Evolutionary conservation across 257 asterid species (phyloP), one percentile per base, ranked within the genome.

Genomic region (Jacaranda mimosifolia): DNA sequence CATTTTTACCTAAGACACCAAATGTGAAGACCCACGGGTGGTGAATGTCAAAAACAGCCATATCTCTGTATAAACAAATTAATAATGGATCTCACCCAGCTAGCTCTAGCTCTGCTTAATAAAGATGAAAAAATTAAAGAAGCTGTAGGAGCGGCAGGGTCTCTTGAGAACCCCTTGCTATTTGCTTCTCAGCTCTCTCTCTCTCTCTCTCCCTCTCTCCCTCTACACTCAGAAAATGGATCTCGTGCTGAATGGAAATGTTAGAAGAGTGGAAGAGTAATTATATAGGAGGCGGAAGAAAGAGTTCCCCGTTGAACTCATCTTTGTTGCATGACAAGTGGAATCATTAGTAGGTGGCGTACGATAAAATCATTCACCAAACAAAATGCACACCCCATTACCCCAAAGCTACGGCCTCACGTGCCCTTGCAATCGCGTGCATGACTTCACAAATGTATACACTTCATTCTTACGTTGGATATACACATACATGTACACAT

Each of bases 281-380:
- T 38, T 82, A 67, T 63, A 78, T 83, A 81, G 70, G 56, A 14
- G 76, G 46, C 9, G 68, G 52, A 64, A 39, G 19, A 53, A 14
- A 45, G 80, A 68, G 64, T 7, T 18, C 10, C 9, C 68, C 55
- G 67, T 58, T 11, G 68, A 65, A 78, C 21, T 82, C 91, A 86
- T 84, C 59, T 51, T 48, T 32, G 80, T 82, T 78, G 89, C 91
- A 85, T 87, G 91, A 87, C 84, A 68, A 56, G 83, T 82, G 83
- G 85, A 74, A 72, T 76, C 26, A 70, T 75, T 49, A 79, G 84
- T 86, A 87, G 87, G 87, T 87, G 81, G 86, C 86, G 86, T 87
- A 85, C 85, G 74, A 82, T 78, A 75, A 72, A 75, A 75, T 84
- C 91, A 85, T 83, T 85, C 89, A 83, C 77, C 86, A 68, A 80